Base-by-base conservation (phyloP, 1,284 basidiomycete species). In the Leccinum angustisporum region DNA sequence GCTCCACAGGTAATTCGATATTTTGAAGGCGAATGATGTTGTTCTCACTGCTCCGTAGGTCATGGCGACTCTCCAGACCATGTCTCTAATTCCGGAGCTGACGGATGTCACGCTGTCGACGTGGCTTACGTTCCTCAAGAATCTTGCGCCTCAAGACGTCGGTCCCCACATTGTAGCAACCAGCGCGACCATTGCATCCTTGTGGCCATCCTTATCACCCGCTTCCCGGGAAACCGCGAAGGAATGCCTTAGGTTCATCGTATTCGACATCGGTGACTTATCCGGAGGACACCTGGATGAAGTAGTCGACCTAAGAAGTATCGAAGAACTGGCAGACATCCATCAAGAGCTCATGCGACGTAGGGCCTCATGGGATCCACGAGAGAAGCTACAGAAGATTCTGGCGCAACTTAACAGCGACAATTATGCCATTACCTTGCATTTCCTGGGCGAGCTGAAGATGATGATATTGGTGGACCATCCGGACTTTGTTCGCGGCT, bases 21-120 rank as follows among this genome's bases (percentile, higher is more conserved):
- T 59, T 30, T 61, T 36, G 4, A 46, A 14, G n/a, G 46, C 18
- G 48, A 60, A 67, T 53, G 58, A 56, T 50, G 27, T 54, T 52
- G 40, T 63, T 68, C 63, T 71, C 21, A 54, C 43, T 33, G 51
- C 63, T 71, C 21, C 58, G 14, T 67, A 97, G 94, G 90, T 99
- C 68, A 95, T 99, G 90, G 95, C 97, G 0, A 95, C 92, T n/a
- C 83, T 99, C 50, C 97, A 98, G 77, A 94, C 92, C 18, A 93
- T 91, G 73, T 81, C 98, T 7, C 78, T 81, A 50, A 81, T 90
- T 9, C 83, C 84, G 0, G 89, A 90, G 60, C 81, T 99, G 5
- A 84, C 92, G 1, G 84, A 91, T 61, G 87, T 88, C 4, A 92
- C 94, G 0, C 81, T 99, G 2, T 79, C 86, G 46, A 93, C 89